phyloP scores from a whole-genome alignment of 129 eudicot species.

The Ambrosia trifida region DNA sequence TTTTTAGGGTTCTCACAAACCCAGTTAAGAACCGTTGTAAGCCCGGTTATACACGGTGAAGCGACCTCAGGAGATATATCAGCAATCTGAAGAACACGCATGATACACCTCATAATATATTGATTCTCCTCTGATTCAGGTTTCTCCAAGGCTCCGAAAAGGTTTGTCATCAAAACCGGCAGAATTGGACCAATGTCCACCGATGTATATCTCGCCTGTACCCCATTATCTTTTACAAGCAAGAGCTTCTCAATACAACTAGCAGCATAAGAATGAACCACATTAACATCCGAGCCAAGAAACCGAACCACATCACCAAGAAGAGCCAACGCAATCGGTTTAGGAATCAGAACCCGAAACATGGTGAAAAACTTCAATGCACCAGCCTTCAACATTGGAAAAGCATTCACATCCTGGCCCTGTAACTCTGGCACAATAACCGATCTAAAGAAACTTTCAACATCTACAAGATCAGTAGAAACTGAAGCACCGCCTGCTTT shows the following conservation, averaged over 20 bases:
- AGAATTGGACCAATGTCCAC: slow-evolving; percentile 70
- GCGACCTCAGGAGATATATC: slow-evolving; percentile 78
- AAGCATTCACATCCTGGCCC: slow-evolving; percentile 72
- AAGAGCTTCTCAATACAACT: slow-evolving; percentile 87
- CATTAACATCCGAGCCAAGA: slow-evolving; percentile 74
- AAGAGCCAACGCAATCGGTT: slow-evolving; percentile 63
- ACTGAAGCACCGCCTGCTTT: slow-evolving; percentile 70
- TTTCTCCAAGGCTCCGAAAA: slow-evolving; percentile 76
- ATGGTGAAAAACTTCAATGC: slow-evolving; percentile 82
- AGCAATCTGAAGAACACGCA: slow-evolving; percentile 93
- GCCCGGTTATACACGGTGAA: slow-evolving; percentile 67
- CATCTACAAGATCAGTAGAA: slow-evolving; percentile 80
- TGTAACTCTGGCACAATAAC: slow-evolving; percentile 87
- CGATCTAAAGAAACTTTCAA: slow-evolving; percentile 67
- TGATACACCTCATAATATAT: slow-evolving; percentile 91
- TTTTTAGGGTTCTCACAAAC: slow-evolving; percentile 91
- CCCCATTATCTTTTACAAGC: slow-evolving; percentile 81
- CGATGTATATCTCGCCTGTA: slow-evolving; percentile 67
- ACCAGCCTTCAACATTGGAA: slow-evolving; percentile 85
- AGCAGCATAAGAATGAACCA: slow-evolving; percentile 98
- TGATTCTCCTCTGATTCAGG: slow-evolving; percentile 95
- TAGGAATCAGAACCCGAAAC: slow-evolving; percentile 74
- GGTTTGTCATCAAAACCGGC: slow-evolving; percentile 73
- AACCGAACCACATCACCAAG: slow-evolving; percentile 77
- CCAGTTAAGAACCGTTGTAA: slow-evolving; percentile 64